phyloP scores from a whole-genome alignment of 2,329 filamentous ascomycete species.

The Pseudocercospora crystallina region DNA sequence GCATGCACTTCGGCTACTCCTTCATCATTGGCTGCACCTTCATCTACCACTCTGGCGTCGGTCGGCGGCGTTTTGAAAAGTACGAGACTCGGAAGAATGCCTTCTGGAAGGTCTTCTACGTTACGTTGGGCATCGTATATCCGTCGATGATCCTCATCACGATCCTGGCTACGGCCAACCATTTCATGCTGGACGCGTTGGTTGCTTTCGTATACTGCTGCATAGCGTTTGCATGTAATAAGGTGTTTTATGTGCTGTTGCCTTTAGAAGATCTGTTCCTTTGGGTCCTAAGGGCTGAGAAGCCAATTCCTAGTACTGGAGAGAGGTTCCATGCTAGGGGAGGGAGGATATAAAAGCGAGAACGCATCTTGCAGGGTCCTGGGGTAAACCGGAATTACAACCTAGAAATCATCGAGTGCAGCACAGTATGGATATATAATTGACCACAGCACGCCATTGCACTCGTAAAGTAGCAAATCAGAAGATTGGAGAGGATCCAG shows the following conservation, averaged over 20 bases:
- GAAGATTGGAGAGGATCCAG: no score
- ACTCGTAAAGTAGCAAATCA: no score
- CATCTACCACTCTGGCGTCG: slow-evolving; percentile 50
- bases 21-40: slow-evolving; percentile 53
- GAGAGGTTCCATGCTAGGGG: slow-evolving; percentile 39
- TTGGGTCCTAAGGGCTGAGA: slow-evolving; percentile 50
- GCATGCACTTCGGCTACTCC: slow-evolving; percentile 55
- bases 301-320: slow-evolving; percentile 55
- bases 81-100: slow-evolving; percentile 44
- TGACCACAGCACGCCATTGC: no score
- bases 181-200: slow-evolving; percentile 56
- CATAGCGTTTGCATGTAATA: slow-evolving; percentile 50
- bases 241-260: slow-evolving; percentile 50
- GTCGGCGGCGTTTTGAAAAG: slow-evolving; percentile 39
- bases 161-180: slow-evolving; percentile 62
- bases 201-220: slow-evolving; percentile 46
- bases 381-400: no score
- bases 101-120: slow-evolving; percentile 46
- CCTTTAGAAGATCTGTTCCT: slow-evolving; percentile 53
- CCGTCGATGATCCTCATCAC: slow-evolving; percentile 55
- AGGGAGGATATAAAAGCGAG: slow-evolving; percentile 12
- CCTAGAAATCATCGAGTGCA: no score
- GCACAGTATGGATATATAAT: no score
- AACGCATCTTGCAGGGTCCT: neutral
- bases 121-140: slow-evolving; percentile 52